Conservation (phyloP, 129 eudicot genomes). For the Escallonia herrerae region DNA sequence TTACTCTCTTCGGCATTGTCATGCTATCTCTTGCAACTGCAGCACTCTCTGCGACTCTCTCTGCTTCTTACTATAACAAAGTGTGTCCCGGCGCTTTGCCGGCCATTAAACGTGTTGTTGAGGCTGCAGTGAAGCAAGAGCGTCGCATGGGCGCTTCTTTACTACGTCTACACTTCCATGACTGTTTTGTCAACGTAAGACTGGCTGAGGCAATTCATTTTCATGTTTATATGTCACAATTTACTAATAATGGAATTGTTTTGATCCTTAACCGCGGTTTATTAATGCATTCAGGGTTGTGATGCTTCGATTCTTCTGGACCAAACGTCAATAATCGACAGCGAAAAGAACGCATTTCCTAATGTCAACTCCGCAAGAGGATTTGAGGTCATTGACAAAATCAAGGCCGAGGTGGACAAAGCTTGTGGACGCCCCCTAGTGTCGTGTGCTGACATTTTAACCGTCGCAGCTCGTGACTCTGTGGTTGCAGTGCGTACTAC, state of each 20-base stretch:
- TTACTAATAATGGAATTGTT: not conserved
- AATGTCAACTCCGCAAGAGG: conserved; percentile 30
- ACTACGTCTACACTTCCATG: conserved; percentile 21
- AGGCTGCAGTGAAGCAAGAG: conserved; percentile 4
- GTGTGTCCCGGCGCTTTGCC: conserved; percentile 1
- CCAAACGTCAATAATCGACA: conserved; percentile 21
- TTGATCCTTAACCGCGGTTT: not conserved
- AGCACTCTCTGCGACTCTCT: not conserved
- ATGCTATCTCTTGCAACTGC: not conserved
- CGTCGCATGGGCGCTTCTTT: conserved; percentile 19
- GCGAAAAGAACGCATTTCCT: conserved; percentile 27
- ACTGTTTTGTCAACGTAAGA: conserved; percentile 21
- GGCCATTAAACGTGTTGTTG: conserved; percentile 2
- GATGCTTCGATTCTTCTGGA: conserved; percentile 42
- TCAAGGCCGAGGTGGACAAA: conserved; percentile 33
- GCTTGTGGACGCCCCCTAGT: conserved; percentile 21
- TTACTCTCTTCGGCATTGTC: not conserved
- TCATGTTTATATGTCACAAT: not conserved
- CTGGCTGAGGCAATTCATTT: not conserved
- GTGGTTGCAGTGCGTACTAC: conserved; percentile 22
- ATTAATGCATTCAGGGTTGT: conserved; percentile 26
- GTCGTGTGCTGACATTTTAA: conserved; percentile 37
- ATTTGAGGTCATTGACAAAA: conserved; percentile 36
- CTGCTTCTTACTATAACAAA: not conserved
- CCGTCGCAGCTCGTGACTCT: conserved; percentile 35